phyloP scores from a whole-genome alignment of 352 stramenopile species.

The Pythium sp. region DNA sequence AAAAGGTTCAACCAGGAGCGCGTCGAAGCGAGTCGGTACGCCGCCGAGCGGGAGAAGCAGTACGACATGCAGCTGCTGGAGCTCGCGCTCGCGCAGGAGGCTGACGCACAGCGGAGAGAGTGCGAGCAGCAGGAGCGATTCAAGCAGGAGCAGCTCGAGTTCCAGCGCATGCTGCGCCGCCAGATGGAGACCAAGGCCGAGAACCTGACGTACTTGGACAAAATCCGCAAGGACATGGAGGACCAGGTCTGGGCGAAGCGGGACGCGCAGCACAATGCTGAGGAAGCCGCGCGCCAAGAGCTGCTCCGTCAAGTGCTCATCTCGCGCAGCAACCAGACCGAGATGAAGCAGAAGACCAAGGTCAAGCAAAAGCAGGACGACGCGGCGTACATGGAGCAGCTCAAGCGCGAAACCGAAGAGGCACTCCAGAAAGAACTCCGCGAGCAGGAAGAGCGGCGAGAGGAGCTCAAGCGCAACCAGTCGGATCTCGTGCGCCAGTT shows the following conservation, averaged over 20 bases:
- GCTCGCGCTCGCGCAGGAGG: slow-evolving; percentile 56
- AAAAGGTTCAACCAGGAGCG: slow-evolving; percentile 75
- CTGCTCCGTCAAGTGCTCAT: slow-evolving; percentile 66
- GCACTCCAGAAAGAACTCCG: slow-evolving; percentile 73
- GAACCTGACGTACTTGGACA: slow-evolving; percentile 60
- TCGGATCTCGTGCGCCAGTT: slow-evolving; percentile 59
- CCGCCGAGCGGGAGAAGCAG: slow-evolving; percentile 53
- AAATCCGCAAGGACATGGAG: slow-evolving; percentile 82
- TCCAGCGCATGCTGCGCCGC: slow-evolving; percentile 65
- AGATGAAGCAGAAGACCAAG: slow-evolving; percentile 40
- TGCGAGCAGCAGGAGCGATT: slow-evolving; percentile 62
- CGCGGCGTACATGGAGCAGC: slow-evolving; percentile 52
- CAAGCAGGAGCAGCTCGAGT: slow-evolving; percentile 69
- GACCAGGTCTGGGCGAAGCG: slow-evolving; percentile 72
- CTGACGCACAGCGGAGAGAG: slow-evolving; percentile 54
- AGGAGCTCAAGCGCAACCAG: slow-evolving; percentile 69
- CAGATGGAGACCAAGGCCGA: slow-evolving; percentile 77
- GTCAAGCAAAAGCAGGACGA: slow-evolving; percentile 44
- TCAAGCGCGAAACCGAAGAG: slow-evolving; percentile 70
- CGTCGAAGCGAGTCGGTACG: slow-evolving; percentile 38
- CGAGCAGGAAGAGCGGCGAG: slow-evolving; percentile 63
- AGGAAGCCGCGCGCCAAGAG: slow-evolving; percentile 70
- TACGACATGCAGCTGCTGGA: slow-evolving; percentile 65
- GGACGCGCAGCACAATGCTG: slow-evolving; percentile 65
- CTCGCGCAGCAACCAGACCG: slow-evolving; percentile 53